Conservation (phyloP, 257 asterid species). For the Cordia subcordata region DNA sequence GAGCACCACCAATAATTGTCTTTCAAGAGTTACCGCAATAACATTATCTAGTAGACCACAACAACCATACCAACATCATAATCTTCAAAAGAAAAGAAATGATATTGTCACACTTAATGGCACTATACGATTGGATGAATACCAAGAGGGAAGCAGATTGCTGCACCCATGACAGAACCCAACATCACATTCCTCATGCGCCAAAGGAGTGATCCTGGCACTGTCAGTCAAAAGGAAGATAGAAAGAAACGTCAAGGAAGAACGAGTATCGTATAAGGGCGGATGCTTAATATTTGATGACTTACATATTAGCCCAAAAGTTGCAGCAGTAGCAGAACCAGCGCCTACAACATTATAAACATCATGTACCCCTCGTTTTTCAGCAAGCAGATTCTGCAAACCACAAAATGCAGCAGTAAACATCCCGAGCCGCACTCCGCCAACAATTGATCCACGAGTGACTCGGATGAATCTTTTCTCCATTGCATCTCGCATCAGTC, state of each 20-base stretch:
- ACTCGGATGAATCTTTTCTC: slow-evolving; percentile 89
- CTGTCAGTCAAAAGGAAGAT: slow-evolving; percentile 35
- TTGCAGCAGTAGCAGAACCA: slow-evolving; percentile 94
- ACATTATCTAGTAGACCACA: not conserved
- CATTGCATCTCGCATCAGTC: slow-evolving; percentile 97
- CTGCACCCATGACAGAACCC: slow-evolving; percentile 93
- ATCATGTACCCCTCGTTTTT: slow-evolving; percentile 85
- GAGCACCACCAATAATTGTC: too few species aligned
- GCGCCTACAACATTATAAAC: slow-evolving; percentile 85
- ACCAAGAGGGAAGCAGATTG: slow-evolving; percentile 92
- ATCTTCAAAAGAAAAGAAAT: not conserved
- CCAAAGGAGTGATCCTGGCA: slow-evolving; percentile 93
- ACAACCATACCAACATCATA: too few species aligned
- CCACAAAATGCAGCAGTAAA: slow-evolving; percentile 86
- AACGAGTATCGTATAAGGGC: not conserved
- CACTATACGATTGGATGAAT: not conserved
- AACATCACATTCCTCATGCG: slow-evolving; percentile 76
- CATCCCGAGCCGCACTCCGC: slow-evolving; percentile 96
- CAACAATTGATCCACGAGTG: slow-evolving; percentile 90
- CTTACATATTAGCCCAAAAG: slow-evolving; percentile 87
- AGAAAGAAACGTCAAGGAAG: not conserved
- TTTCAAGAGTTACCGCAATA: too few species aligned
- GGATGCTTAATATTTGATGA: not conserved
- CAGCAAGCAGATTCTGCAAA: slow-evolving; percentile 80
- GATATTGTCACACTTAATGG: not conserved